Conservation (phyloP, 202 grass and related monocot species). For the Schoenoplectus triqueter region DNA sequence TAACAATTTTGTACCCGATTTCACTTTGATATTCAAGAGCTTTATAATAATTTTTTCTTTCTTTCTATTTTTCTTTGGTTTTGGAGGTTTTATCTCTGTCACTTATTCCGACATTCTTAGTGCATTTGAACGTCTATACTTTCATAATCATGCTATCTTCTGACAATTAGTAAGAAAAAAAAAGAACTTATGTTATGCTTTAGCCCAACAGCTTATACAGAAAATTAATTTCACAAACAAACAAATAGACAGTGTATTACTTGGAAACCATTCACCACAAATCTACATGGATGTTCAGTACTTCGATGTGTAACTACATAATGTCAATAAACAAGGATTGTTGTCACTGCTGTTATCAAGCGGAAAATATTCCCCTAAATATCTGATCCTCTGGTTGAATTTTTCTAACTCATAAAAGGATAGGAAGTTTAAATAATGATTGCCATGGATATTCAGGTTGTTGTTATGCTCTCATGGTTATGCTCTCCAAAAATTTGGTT, state of each 20-base stretch:
- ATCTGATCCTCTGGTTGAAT: background rate
- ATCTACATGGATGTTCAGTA: background rate
- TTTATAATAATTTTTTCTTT: background rate
- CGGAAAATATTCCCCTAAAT: background rate
- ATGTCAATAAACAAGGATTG: background rate
- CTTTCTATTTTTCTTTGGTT: background rate
- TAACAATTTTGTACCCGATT: background rate
- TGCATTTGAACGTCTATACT: background rate
- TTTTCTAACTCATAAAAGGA: background rate
- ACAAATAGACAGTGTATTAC: background rate
- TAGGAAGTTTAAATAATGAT: background rate
- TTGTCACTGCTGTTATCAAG: background rate
- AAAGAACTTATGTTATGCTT: background rate
- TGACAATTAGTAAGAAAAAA: background rate
- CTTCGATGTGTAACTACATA: background rate
- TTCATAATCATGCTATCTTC: background rate
- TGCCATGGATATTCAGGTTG: conserved; percentile 25
- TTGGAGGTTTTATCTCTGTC: background rate
- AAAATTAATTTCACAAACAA: background rate
- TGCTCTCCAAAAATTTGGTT: conserved; percentile 65
- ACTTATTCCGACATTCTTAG: background rate
- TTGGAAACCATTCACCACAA: background rate
- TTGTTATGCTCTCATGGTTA: conserved; percentile 34
- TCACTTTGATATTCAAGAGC: background rate
- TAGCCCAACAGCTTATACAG: background rate